A percentile compares a stretch with the other conserved stretches of the same genome.
Conservation (phyloP, 352 stramenopile species). For the Pythium monospermum region DNA sequence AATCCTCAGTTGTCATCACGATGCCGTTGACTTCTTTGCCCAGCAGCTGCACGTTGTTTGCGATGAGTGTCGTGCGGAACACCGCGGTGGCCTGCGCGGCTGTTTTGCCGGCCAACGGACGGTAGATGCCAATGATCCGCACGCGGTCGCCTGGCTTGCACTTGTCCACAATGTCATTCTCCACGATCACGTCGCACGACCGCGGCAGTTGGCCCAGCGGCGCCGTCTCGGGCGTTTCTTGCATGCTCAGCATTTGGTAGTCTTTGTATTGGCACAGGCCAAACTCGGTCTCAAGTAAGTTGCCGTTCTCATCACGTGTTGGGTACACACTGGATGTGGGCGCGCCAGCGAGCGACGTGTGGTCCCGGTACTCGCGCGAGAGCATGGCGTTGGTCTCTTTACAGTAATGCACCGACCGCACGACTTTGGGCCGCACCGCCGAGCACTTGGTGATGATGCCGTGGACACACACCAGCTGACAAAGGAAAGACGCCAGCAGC, state of each 20-base stretch:
- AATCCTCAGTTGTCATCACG: slow-evolving; percentile 88
- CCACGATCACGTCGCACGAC: slow-evolving; percentile 96
- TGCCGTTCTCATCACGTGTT: slow-evolving; percentile 95
- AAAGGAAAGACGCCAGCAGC: slow-evolving; percentile 88
- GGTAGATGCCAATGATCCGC: slow-evolving; percentile 93
- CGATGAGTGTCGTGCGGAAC: slow-evolving; percentile 96
- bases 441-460: slow-evolving; percentile 99
- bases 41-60: slow-evolving; percentile 95
- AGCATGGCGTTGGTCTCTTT: slow-evolving; percentile 92
- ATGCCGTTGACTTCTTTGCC: slow-evolving; percentile 93
- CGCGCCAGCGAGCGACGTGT: slow-evolving; percentile 91
- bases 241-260: slow-evolving; percentile 93
- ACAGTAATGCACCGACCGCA: slow-evolving; percentile 97
- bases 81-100: slow-evolving; percentile 81
- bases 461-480: slow-evolving; percentile 97
- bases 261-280: slow-evolving; percentile 98
- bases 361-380: slow-evolving; percentile 95
- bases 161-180: slow-evolving; percentile 98
- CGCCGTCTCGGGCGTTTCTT: slow-evolving; percentile 90
- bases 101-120: slow-evolving; percentile 82
- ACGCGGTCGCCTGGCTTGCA: slow-evolving; percentile 98
- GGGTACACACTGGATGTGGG: slow-evolving; percentile 90
- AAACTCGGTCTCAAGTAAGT: slow-evolving; percentile 97
- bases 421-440: slow-evolving; percentile 96
- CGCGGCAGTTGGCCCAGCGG: slow-evolving; percentile 96